Percentiles rank a stretch among this genome's conserved stretches.
phyloP scores from a whole-genome alignment of 2,329 filamentous ascomycete species.

The Thielaviopsis ethacetica region DNA sequence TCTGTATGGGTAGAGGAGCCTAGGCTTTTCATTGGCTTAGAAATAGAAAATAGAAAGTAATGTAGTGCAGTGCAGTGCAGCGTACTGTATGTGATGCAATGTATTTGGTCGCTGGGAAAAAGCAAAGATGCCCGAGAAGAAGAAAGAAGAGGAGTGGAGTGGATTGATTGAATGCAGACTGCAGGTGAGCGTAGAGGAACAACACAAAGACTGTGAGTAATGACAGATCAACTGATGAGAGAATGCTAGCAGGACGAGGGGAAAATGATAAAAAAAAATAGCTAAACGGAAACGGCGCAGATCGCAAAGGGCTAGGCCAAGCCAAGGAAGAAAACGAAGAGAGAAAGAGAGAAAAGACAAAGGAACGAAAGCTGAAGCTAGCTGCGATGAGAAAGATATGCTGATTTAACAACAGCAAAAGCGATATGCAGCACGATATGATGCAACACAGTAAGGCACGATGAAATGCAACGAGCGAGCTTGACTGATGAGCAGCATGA shows the following conservation, averaged over 20 bases:
- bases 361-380: neutral
- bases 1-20: neutral
- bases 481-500: neutral
- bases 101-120: neutral
- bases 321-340: neutral
- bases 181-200: neutral
- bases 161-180: neutral
- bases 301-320: neutral
- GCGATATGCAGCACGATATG: neutral
- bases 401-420: neutral
- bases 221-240: neutral
- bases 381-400: neutral
- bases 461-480: neutral
- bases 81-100: neutral
- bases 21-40: neutral
- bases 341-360: neutral
- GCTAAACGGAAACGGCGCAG: neutral
- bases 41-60: neutral
- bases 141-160: neutral
- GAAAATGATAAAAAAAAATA: neutral
- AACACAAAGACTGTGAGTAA: neutral
- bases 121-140: neutral
- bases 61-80: no score
- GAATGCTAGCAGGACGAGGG: neutral
- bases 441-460: neutral